These are phyloP conservation scores for Lasiosphaeris hirsuta DNA, from an alignment of 495 filamentous ascomycete species.

Conservation along the genomic window DNA sequence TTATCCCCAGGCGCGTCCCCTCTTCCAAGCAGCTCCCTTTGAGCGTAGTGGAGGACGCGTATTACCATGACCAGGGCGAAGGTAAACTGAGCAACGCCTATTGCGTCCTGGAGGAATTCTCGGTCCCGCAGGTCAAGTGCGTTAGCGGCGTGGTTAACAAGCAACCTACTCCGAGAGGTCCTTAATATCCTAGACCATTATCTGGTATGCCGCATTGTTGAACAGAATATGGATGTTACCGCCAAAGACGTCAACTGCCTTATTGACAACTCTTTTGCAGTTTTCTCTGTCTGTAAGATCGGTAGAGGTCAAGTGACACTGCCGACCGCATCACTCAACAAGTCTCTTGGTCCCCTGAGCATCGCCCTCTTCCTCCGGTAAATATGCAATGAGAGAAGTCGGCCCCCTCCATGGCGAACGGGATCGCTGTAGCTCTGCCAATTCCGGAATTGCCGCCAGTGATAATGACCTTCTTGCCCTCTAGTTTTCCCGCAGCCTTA, in stretches of 20 bases:
- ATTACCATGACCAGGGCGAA: not conserved
- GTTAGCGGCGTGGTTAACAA: not conserved
- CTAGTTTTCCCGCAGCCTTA: slow-evolving; percentile 73
- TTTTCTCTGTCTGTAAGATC: slow-evolving; percentile 63
- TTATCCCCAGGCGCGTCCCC: not conserved
- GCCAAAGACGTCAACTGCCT: slow-evolving; percentile 60
- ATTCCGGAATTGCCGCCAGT: slow-evolving; percentile 84
- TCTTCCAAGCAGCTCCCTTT: too few relatives aligned
- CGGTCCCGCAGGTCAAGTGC: not conserved
- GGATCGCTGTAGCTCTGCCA: slow-evolving; percentile 71
- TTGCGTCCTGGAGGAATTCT: too few relatives aligned
- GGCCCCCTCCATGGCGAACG: slow-evolving; percentile 83
- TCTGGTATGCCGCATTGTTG: slow-evolving; percentile 78
- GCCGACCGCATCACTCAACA: slow-evolving; percentile 62
- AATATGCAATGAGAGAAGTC: slow-evolving; percentile 69
- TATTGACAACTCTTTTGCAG: slow-evolving; percentile 67
- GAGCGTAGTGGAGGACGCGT: not conserved
- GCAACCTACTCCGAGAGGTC: slow-evolving; percentile 64
- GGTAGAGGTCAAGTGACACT: slow-evolving; percentile 56
- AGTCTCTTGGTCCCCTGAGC: slow-evolving; percentile 67
- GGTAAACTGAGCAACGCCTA: too few relatives aligned
- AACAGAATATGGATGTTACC: slow-evolving; percentile 68
- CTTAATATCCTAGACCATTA: slow-evolving; percentile 67
- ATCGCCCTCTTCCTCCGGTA: slow-evolving; percentile 74
- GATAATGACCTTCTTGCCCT: slow-evolving; percentile 72